Evolutionary conservation across 805 yeast species (phyloP).

Genomic region (Peterozyma xylosa): DNA sequence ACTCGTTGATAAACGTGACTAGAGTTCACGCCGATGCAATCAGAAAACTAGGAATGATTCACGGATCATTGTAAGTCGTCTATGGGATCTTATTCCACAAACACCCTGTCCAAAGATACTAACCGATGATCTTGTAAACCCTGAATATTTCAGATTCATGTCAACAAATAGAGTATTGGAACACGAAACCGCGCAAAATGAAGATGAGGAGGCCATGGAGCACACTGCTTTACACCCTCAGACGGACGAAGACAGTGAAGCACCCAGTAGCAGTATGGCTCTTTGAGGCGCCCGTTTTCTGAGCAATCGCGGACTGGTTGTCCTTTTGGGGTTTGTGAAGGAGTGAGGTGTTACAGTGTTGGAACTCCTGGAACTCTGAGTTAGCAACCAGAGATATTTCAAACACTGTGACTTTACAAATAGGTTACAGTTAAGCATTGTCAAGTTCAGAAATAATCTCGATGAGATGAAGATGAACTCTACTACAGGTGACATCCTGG

Average conservation of each 20-base stretch:
- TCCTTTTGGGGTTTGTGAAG: slow-evolving; percentile 1
- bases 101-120: too few species aligned
- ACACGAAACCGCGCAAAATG: slow-evolving; percentile 1
- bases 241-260: neutral
- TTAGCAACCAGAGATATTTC: too few species aligned
- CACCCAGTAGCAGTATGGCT: neutral
- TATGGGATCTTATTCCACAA: too few species aligned
- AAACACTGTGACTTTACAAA: too few species aligned
- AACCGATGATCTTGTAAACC: too few species aligned
- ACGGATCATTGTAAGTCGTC: slow-evolving; percentile 25
- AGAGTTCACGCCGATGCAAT: slow-evolving; percentile 29
- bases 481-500: neutral
- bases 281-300: too few species aligned
- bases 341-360: too few species aligned
- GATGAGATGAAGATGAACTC: too few species aligned
- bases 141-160: slow-evolving; percentile 4
- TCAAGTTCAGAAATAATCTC: too few species aligned
- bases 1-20: slow-evolving; percentile 28
- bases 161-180: slow-evolving; percentile 5
- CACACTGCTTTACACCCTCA: neutral
- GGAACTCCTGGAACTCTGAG: too few species aligned
- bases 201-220: slow-evolving; percentile 1
- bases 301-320: neutral
- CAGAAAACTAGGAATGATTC: slow-evolving; percentile 37
- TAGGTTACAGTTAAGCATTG: too few species aligned